Percentiles rank a stretch among this genome's conserved stretches.
Evolutionary conservation across 2,329 filamentous ascomycete species (phyloP).

Genomic region (Arthrobotrys sinensis): DNA sequence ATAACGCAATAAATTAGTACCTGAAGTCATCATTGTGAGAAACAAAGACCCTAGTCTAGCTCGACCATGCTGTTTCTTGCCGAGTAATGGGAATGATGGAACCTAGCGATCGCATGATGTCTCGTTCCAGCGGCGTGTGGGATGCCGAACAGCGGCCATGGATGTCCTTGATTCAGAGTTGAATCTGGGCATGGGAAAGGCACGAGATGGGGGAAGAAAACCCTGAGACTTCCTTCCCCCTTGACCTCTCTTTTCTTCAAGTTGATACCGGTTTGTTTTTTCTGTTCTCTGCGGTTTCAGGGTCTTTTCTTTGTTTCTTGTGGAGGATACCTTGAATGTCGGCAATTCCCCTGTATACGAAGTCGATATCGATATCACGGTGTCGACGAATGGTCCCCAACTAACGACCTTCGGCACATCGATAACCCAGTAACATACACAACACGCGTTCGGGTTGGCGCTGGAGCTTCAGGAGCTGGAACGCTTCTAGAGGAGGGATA

Average conservation of each 20-base stretch:
- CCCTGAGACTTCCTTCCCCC: conserved; percentile 38
- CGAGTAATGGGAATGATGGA: conserved; percentile 39
- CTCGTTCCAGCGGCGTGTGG: conserved; percentile 42
- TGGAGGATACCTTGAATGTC: conserved; percentile 24
- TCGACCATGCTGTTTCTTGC: conserved; percentile 38
- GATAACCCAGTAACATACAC: background rate
- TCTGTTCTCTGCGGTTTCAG: conserved; percentile 23
- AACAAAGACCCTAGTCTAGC: conserved; percentile 7
- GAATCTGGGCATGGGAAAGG: conserved; percentile 20
- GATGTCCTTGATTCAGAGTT: conserved; percentile 31
- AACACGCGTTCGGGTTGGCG: too few species aligned
- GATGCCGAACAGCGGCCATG: conserved; percentile 40
- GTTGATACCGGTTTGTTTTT: background rate
- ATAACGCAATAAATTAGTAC: conserved; percentile 46
- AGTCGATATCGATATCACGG: conserved; percentile 6
- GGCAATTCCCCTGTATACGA: conserved; percentile 20
- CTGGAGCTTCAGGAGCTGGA: too few species aligned
- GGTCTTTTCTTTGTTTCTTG: conserved; percentile 28
- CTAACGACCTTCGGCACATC: background rate
- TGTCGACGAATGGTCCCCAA: conserved; percentile 17
- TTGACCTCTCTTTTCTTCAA: conserved; percentile 17
- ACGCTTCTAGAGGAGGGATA: background rate
- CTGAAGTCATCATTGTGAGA: background rate
- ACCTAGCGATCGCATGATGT: conserved; percentile 51
- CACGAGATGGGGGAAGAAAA: conserved; percentile 12